Percentiles rank a stretch among this genome's conserved stretches.
Evolutionary conservation across 2,329 filamentous ascomycete genomes (phyloP).

Genomic region (Eutypa lata): DNA sequence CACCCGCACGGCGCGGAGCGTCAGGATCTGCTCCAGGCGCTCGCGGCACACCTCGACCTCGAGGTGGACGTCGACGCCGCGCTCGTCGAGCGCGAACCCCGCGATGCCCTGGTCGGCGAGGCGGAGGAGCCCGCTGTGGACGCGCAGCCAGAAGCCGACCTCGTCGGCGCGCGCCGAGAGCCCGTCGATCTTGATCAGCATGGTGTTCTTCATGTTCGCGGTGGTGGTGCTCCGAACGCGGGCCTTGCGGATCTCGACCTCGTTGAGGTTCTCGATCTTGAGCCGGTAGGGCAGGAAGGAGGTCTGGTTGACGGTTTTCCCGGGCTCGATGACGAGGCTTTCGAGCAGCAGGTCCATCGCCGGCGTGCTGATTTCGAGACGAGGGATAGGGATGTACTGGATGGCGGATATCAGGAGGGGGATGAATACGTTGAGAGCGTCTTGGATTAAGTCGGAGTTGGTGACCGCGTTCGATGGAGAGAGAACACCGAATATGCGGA

Average conservation of each 20-base stretch:
- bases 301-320: constrained; percentile 75
- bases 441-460: constrained; percentile 70
- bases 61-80: constrained; percentile 81
- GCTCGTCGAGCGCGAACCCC: constrained; percentile 79
- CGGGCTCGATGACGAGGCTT: constrained; percentile 87
- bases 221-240: constrained; percentile 60
- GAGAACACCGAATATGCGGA: constrained; percentile 66
- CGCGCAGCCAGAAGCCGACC: constrained; percentile 83
- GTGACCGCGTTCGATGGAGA: constrained; percentile 62
- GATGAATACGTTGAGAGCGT: constrained; percentile 76
- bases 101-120: constrained; percentile 82
- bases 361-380: constrained; percentile 81
- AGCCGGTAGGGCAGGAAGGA: constrained; percentile 88
- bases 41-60: constrained; percentile 82
- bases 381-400: constrained; percentile 85
- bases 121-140: constrained; percentile 71
- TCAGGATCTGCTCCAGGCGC: constrained; percentile 75
- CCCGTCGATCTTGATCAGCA: constrained; percentile 78
- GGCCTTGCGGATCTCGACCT: constrained; percentile 80
- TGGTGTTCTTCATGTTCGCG: constrained; percentile 63
- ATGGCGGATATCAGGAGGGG: constrained; percentile 73
- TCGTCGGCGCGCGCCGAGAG: constrained; percentile 82
- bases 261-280: constrained; percentile 78
- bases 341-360: constrained; percentile 83
- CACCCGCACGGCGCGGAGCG: constrained; percentile 72